A percentile compares a stretch with the other conserved stretches of the same genome.
Evolutionary conservation across 1,139 yeast genomes (phyloP).

Genomic region (Geotrichum restrictum): DNA sequence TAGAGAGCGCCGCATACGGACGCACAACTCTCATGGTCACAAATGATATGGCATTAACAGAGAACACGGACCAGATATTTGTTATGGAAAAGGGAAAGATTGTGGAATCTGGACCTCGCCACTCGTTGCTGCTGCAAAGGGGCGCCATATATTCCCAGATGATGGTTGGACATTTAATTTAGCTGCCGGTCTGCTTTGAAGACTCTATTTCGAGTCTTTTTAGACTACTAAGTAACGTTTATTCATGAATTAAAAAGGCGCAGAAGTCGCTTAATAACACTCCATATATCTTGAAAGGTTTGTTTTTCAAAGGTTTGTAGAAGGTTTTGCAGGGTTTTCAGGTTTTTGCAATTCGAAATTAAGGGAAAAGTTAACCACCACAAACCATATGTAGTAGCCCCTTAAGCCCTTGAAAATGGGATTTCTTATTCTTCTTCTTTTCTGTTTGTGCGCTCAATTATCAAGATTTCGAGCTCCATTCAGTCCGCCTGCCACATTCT

Average conservation of each 20-base stretch:
- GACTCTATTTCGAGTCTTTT: too few species aligned
- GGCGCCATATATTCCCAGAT: neutral
- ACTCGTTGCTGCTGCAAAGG: neutral
- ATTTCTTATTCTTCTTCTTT: neutral
- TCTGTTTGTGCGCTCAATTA: too few species aligned
- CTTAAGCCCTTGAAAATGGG: neutral
- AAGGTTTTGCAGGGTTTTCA: too few species aligned
- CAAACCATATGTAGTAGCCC: neutral
- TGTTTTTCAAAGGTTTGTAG: too few species aligned
- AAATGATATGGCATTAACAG: constrained; percentile 68
- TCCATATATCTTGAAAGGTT: too few species aligned
- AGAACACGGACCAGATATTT: constrained; percentile 25
- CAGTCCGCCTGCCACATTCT: too few species aligned
- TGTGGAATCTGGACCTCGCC: constrained; percentile 25
- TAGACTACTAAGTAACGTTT: neutral
- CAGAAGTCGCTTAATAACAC: too few species aligned
- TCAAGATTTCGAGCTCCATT: too few species aligned
- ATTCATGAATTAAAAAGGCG: too few species aligned
- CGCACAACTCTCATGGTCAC: constrained; percentile 76
- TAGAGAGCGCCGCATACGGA: constrained; percentile 47
- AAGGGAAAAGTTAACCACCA: too few species aligned
- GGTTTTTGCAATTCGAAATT: too few species aligned
- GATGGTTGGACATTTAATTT: neutral
- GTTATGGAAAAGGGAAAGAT: constrained; percentile 29
- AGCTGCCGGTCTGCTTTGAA: too few species aligned